Conservation (phyloP, 306 rosid genomes). For the Fagus sylvatica region DNA sequence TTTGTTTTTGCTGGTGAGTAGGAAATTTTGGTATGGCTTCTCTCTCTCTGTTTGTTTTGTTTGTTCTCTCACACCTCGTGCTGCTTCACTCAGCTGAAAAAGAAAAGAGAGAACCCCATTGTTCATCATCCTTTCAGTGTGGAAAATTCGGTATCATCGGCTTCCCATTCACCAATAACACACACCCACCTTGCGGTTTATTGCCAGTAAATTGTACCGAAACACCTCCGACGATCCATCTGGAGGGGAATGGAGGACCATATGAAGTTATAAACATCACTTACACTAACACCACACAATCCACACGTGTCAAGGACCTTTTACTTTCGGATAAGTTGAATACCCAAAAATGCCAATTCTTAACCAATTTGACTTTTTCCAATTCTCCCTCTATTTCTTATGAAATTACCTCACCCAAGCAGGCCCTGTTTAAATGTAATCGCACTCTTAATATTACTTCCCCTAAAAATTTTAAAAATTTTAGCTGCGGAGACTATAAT, state of each 20-base stretch:
- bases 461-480: no score
- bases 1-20: background rate
- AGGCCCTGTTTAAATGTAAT: background rate
- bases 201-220: constrained; percentile 30
- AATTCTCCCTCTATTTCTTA: constrained; percentile 8
- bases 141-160: constrained; percentile 29
- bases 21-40: constrained; percentile 13
- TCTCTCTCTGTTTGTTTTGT: background rate
- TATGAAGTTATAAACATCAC: background rate
- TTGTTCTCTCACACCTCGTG: constrained; percentile 17
- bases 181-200: constrained; percentile 33
- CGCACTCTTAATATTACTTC: no score
- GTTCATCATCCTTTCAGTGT: constrained; percentile 25
- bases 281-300: background rate
- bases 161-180: constrained; percentile 32
- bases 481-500: no score
- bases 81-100: constrained; percentile 1
- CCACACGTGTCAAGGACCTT: no score
- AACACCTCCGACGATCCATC: background rate
- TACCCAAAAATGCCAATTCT: no score
- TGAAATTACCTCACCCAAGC: fast-evolving
- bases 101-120: background rate
- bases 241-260: constrained; percentile 2
- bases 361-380: constrained; percentile 26
- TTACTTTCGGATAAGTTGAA: no score